Base-by-base conservation (phyloP, 768 basidiomycete genomes). In the Royoungia palumana region DNA sequence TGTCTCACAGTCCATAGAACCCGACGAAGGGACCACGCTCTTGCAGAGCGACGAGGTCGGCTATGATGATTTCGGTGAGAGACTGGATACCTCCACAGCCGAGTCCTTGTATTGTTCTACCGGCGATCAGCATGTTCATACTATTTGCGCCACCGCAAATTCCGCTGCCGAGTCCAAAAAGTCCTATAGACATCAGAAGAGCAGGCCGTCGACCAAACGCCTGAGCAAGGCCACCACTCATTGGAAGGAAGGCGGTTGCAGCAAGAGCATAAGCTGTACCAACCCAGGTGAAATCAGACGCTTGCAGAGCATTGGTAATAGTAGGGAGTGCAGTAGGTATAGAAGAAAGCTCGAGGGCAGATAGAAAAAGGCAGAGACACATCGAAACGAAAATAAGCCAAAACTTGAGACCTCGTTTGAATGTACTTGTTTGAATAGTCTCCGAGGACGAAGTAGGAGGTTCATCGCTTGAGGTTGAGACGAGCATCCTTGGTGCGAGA, bases 31-130 rank as follows among this genome's bases (percentile, higher is more conserved):
- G 25, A 7, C 74, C 75, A 6, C 75, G 69, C 47, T 75, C 70
- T n/a, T 62, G 57, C 9, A 76, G 66, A 12, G 75, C 65, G 6
- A 75, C 70, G 7, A 76, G 57, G 55, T 76, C 75, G n/a, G 70
- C 66, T 2, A 73, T 51, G 39, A 76, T 58, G 49, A 75, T 72
- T 35, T 71, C 67, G 4, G 68, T 61, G 35, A 71, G 57, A 6
- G 63, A 56, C 9, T 67, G 47, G 32, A 72, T 68, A 7, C 69
- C 69, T 5, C 72, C 72, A 6, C 66, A 64, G 1, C 70, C 70
- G 32, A 71, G 45, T 34, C 70, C 70, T 56, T 71, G 70, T 24
- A 71, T 39, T 7, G 65, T 58, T 19, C 62, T 53, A 7, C 62
- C 61, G 4, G 51, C 56, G 32, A 63, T 59, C 37, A 63, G 58